phyloP scores from a whole-genome alignment of 345 rosid genomes.

The Rhizophora mangle region DNA sequence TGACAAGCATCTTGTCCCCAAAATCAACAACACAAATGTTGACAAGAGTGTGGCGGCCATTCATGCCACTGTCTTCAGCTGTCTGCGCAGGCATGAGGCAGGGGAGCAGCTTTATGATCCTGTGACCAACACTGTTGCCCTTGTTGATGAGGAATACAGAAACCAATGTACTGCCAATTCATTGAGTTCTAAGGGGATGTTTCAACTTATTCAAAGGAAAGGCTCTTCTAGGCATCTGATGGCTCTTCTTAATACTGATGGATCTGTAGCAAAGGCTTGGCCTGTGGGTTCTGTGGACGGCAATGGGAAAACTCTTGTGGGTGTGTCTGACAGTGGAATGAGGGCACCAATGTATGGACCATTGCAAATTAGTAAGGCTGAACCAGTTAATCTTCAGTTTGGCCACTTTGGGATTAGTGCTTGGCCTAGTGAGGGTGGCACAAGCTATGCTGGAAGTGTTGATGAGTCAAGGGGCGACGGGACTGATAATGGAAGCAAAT shows the following conservation, averaged over 20 bases:
- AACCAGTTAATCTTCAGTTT: slow-evolving; percentile 92
- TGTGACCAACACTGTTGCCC: slow-evolving; percentile 64
- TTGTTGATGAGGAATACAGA: slow-evolving; percentile 87
- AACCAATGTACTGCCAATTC: slow-evolving; percentile 92
- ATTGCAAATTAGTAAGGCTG: slow-evolving; percentile 70
- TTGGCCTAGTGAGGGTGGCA: slow-evolving; percentile 94
- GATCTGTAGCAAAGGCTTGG: slow-evolving; percentile 96
- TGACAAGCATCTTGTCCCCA: slow-evolving; percentile 96
- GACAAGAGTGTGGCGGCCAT: slow-evolving; percentile 96
- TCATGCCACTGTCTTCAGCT: slow-evolving; percentile 94
- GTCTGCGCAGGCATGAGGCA: slow-evolving; percentile 83
- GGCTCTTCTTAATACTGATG: slow-evolving; percentile 96
- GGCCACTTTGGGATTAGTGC: slow-evolving; percentile 98
- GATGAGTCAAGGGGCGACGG: slow-evolving; percentile 76
- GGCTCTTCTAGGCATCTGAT: slow-evolving; percentile 94
- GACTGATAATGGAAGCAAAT: slow-evolving; percentile 75
- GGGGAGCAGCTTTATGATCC: slow-evolving; percentile 89
- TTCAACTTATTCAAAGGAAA: slow-evolving; percentile 89
- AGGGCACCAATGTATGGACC: slow-evolving; percentile 77
- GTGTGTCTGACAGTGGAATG: slow-evolving; percentile 46
- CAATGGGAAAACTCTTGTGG: slow-evolving; percentile 43
- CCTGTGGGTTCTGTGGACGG: slow-evolving; percentile 61
- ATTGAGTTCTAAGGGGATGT: slow-evolving; percentile 94
- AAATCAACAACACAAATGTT: slow-evolving; percentile 93
- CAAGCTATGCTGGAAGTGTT: slow-evolving; percentile 86